Conservation (phyloP, 2,329 filamentous ascomycete genomes). For the Ophiosphaerella korrae region DNA sequence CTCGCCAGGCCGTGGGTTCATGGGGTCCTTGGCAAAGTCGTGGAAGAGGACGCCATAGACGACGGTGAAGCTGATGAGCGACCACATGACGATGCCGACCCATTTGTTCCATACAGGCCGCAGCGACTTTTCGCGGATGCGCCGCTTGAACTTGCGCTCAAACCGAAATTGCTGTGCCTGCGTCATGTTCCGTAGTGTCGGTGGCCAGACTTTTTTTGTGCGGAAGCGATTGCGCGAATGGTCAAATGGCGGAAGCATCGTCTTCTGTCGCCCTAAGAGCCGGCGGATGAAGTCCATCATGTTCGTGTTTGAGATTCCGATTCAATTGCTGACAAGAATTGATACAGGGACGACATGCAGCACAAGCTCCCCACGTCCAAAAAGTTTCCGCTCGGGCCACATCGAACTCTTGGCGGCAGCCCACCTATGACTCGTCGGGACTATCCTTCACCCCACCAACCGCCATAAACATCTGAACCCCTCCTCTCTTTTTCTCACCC, state of each 20-base stretch:
- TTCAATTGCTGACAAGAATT: no score
- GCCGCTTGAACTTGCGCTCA: conserved; percentile 78
- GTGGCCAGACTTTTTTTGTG: conserved; percentile 77
- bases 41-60: conserved; percentile 66
- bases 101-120: conserved; percentile 69
- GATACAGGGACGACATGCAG: no score
- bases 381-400: conserved; percentile 10
- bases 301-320: conserved; percentile 4
- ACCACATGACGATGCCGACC: conserved; percentile 67
- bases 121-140: conserved; percentile 65
- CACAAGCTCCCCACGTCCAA: conserved; percentile 9
- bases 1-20: conserved; percentile 39
- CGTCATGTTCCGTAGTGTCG: conserved; percentile 72
- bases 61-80: conserved; percentile 55
- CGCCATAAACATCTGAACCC: conserved; percentile 2
- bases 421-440: conserved; percentile 20
- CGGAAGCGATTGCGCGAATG: conserved; percentile 64
- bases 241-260: conserved; percentile 42
- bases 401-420: conserved; percentile 21
- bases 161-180: conserved; percentile 76
- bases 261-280: conserved; percentile 53
- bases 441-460: conserved; percentile 11
- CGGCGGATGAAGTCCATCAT: conserved; percentile 52
- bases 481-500: conserved; percentile 16
- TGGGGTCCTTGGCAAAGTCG: conserved; percentile 54